phyloP scores from a whole-genome alignment of 306 rosid genomes.

The Arachis hypogaea region DNA sequence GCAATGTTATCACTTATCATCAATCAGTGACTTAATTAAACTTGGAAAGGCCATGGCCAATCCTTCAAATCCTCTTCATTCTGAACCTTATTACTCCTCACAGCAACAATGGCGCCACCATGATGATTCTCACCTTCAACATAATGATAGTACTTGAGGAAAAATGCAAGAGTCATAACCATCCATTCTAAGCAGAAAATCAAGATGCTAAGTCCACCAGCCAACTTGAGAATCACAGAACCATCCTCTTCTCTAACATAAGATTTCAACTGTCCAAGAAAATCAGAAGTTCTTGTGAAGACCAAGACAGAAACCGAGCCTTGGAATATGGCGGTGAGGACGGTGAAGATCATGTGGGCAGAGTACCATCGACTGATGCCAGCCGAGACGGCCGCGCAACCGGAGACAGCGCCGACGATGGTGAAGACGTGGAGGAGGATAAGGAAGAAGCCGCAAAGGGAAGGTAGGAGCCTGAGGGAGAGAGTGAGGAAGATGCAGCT shows the following conservation, averaged over 20 bases:
- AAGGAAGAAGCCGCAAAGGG: constrained; percentile 75
- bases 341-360: constrained; percentile 85
- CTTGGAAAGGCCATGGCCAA: constrained; percentile 95
- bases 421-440: constrained; percentile 84
- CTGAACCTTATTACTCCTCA: constrained; percentile 73
- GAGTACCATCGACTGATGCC: constrained; percentile 68
- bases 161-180: constrained; percentile 73
- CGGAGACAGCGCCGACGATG: constrained; percentile 71
- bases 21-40: constrained; percentile 22
- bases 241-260: constrained; percentile 88
- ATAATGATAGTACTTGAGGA: constrained; percentile 73
- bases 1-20: too few relatives aligned
- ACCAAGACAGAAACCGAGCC: constrained; percentile 78
- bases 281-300: constrained; percentile 65
- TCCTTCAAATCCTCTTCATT: constrained; percentile 85
- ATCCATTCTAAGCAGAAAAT: constrained; percentile 91
- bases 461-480: constrained; percentile 82
- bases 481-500: constrained; percentile 95
- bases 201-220: constrained; percentile 72
- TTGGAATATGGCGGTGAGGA: constrained; percentile 78
- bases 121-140: constrained; percentile 51
- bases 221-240: constrained; percentile 69
- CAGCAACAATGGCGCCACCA: constrained; percentile 28
- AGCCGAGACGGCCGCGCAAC: constrained; percentile 64
- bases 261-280: constrained; percentile 65